These are phyloP conservation scores for Adansonia gregorii DNA, from an alignment of 441 rosid genomes.

Conservation along the genomic window DNA sequence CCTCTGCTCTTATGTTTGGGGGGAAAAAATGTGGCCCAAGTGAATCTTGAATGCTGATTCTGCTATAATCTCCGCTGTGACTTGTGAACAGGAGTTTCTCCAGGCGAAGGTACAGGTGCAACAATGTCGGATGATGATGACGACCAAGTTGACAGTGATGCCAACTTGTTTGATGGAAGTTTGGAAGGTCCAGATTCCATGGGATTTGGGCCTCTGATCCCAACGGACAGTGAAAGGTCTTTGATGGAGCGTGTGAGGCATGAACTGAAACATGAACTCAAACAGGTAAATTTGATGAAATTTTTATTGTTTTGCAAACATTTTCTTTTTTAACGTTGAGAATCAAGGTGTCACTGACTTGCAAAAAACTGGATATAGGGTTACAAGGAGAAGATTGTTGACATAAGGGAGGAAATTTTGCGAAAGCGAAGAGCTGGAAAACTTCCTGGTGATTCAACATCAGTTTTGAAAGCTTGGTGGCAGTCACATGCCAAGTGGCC, in stretches of 20 bases:
- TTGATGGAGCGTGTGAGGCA: conserved; percentile 97
- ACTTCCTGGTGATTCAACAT: conserved; percentile 97
- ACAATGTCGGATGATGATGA: conserved; percentile 99
- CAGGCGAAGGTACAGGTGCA: conserved; percentile 94
- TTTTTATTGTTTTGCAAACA: background rate
- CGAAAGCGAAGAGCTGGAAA: conserved; percentile 98
- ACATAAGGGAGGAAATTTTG: conserved; percentile 95
- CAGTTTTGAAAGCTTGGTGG: conserved; percentile 96
- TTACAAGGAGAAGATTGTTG: conserved; percentile 92
- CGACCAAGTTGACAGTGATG: conserved; percentile 87
- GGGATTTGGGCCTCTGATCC: conserved; percentile 96
- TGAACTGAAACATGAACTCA: conserved; percentile 93
- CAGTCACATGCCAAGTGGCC: conserved; percentile 98
- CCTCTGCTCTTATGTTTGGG: background rate
- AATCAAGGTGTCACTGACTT: background rate
- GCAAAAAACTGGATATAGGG: conserved; percentile 47
- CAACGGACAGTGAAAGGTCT: conserved; percentile 94
- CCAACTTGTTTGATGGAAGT: conserved; percentile 76
- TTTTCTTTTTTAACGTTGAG: background rate
- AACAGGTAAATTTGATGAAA: conserved; percentile 49
- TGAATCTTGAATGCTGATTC: conserved; percentile 13
- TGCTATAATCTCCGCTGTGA: background rate
- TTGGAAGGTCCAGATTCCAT: conserved; percentile 69
- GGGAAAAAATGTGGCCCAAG: background rate
- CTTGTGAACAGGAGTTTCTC: conserved; percentile 75